Percentiles rank a stretch among this genome's conserved stretches.
These are phyloP conservation scores for Aechmea fasciata DNA, from an alignment of 176 grass and related monocot species.

Conservation along the genomic window DNA sequence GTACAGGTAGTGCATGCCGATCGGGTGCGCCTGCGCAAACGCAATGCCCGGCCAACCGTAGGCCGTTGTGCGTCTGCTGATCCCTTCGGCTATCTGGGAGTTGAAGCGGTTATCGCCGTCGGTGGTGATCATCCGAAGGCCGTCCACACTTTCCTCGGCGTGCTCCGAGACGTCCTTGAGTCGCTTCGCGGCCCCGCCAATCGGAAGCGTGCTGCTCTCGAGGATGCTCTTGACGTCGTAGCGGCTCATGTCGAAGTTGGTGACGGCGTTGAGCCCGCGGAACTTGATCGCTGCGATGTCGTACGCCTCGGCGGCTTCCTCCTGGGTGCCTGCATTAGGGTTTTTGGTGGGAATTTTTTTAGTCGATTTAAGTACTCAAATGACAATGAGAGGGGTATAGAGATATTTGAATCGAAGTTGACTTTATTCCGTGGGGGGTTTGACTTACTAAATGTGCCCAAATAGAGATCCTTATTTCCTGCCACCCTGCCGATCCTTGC, in stretches of 20 bases:
- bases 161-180: slow-evolving; percentile 41
- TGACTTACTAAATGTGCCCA: slow-evolving; percentile 72
- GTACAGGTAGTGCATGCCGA: slow-evolving; percentile 25
- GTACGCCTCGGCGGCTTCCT: slow-evolving; percentile 78
- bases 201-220: slow-evolving; percentile 44
- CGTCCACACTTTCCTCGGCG: slow-evolving; percentile 16
- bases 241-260: slow-evolving; percentile 80
- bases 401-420: not conserved
- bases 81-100: slow-evolving; percentile 21
- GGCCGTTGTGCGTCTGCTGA: slow-evolving; percentile 23
- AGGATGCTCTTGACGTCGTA: slow-evolving; percentile 75
- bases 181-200: slow-evolving; percentile 34
- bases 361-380: too few relatives aligned
- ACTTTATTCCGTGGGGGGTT: slow-evolving; percentile 1
- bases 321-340: slow-evolving; percentile 48
- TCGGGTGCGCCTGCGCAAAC: slow-evolving; percentile 21
- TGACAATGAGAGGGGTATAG: not conserved
- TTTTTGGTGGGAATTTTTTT: not conserved
- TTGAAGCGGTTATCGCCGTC: slow-evolving; percentile 1
- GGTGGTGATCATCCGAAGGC: not conserved
- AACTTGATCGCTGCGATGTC: slow-evolving; percentile 81
- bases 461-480: slow-evolving; percentile 80
- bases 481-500: slow-evolving; percentile 74
- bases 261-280: slow-evolving; percentile 65
- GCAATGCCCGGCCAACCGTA: slow-evolving; percentile 27